A percentile compares a stretch with the other conserved stretches of the same genome.
Evolutionary conservation across 2,329 filamentous ascomycete genomes (phyloP).

Genomic region (Akanthomyces dipterigenus): DNA sequence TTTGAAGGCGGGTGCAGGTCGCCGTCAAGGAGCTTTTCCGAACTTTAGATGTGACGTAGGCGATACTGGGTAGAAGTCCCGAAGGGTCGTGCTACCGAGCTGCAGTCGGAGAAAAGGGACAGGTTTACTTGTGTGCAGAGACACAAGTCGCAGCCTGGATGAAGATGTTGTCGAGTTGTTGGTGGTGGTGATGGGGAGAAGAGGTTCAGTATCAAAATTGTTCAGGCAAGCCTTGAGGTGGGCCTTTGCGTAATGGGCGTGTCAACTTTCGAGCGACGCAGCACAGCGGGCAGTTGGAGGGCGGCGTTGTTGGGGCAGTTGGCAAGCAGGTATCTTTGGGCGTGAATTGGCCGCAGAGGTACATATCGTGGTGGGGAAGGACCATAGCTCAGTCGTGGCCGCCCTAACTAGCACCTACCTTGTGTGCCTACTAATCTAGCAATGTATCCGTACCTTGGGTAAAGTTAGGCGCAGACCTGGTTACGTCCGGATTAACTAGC

Average conservation of each 20-base stretch:
- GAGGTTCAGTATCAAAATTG: slow-evolving; percentile 12
- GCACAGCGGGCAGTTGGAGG: neutral
- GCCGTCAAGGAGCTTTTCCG: slow-evolving; percentile 30
- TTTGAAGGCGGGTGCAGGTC: slow-evolving; percentile 36
- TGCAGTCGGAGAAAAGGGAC: slow-evolving; percentile 7
- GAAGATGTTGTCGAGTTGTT: slow-evolving; percentile 4
- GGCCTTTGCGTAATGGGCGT: slow-evolving; percentile 34
- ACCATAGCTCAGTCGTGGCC: neutral
- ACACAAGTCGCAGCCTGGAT: slow-evolving; percentile 1
- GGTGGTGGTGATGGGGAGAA: slow-evolving; percentile 17
- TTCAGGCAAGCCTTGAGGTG: slow-evolving; percentile 23
- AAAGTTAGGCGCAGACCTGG: no score
- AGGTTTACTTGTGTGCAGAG: slow-evolving; percentile 8
- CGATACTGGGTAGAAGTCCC: slow-evolving; percentile 13
- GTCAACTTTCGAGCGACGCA: neutral
- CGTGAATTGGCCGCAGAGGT: neutral
- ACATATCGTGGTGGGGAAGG: neutral
- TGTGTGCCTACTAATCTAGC: no score
- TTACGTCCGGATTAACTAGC: no score
- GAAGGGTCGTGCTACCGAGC: neutral
- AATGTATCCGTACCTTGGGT: no score
- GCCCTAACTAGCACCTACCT: no score
- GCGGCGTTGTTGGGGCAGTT: neutral
- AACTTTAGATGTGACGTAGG: slow-evolving; percentile 14
- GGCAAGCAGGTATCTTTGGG: neutral